Evolutionary conservation across 139 green algal genomes (phyloP).

Genomic region (Helicosporidium sp.): DNA sequence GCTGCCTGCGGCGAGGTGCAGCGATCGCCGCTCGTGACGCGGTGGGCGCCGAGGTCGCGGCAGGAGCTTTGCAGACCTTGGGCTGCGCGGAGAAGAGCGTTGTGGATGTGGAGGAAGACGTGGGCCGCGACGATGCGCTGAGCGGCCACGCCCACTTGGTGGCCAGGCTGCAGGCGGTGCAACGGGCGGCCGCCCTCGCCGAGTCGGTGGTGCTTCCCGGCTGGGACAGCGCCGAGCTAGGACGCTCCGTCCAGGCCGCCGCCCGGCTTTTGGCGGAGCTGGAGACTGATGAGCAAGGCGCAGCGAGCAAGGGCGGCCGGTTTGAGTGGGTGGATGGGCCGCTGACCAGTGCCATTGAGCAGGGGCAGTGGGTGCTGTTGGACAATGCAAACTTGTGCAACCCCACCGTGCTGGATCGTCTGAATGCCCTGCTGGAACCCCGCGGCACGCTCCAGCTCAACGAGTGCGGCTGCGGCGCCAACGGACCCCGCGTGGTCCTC

Average conservation of each 20-base stretch:
- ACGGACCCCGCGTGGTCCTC: constrained; percentile 38
- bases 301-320: constrained; percentile 44
- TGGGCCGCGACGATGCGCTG: too few species aligned
- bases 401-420: constrained; percentile 82
- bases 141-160: too few species aligned
- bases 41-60: neutral
- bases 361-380: constrained; percentile 57
- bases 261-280: neutral
- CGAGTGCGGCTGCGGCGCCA: constrained; percentile 44
- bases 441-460: constrained; percentile 66
- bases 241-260: too few species aligned
- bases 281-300: neutral
- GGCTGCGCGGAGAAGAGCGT: too few species aligned
- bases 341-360: constrained; percentile 35
- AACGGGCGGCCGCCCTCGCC: too few species aligned
- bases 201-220: too few species aligned
- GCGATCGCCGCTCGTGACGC: neutral
- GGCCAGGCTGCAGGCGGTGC: too few species aligned
- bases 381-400: constrained; percentile 92
- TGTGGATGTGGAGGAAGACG: too few species aligned
- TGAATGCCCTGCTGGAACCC: constrained; percentile 91
- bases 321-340: constrained; percentile 97
- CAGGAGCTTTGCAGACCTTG: too few species aligned
- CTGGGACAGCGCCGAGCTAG: too few species aligned
- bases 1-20: too few species aligned